Conservation (phyloP, 2,329 filamentous ascomycete species). For the Sarocladiaceae sp. region DNA sequence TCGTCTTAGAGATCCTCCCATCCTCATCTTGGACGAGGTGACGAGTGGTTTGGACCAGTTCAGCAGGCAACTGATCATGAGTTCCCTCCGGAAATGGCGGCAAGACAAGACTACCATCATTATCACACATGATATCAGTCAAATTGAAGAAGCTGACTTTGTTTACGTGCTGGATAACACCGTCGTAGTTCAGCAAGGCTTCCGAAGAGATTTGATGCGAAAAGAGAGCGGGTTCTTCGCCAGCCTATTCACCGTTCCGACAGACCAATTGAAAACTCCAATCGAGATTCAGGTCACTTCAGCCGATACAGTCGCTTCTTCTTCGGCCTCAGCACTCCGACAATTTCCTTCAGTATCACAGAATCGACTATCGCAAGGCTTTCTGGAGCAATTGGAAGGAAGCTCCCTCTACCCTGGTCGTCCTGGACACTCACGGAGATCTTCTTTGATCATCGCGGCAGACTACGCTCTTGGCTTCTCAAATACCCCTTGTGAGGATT, state of each 20-base stretch:
- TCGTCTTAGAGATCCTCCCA: constrained; percentile 65
- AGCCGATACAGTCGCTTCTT: not conserved
- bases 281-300: constrained; percentile 3
- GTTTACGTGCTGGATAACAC: constrained; percentile 74
- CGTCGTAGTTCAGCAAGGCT: constrained; percentile 61
- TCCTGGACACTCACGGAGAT: constrained; percentile 1
- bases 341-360: not conserved
- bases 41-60: constrained; percentile 80
- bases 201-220: constrained; percentile 47
- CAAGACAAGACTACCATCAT: constrained; percentile 80
- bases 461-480: not conserved
- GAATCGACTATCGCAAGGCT: not conserved
- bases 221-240: constrained; percentile 40
- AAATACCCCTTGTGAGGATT: not conserved
- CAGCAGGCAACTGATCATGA: constrained; percentile 62
- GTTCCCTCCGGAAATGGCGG: constrained; percentile 71
- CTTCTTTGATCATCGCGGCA: not conserved
- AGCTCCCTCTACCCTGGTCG: not conserved
- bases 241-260: constrained; percentile 26
- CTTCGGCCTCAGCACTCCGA: not conserved
- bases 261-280: constrained; percentile 6
- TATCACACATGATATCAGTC: constrained; percentile 82
- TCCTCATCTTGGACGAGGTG: constrained; percentile 82
- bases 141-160: constrained; percentile 67
- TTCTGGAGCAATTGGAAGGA: not conserved